Evolutionary conservation across 2,329 filamentous ascomycete genomes (phyloP).

Genomic region (Penicillium sp.): DNA sequence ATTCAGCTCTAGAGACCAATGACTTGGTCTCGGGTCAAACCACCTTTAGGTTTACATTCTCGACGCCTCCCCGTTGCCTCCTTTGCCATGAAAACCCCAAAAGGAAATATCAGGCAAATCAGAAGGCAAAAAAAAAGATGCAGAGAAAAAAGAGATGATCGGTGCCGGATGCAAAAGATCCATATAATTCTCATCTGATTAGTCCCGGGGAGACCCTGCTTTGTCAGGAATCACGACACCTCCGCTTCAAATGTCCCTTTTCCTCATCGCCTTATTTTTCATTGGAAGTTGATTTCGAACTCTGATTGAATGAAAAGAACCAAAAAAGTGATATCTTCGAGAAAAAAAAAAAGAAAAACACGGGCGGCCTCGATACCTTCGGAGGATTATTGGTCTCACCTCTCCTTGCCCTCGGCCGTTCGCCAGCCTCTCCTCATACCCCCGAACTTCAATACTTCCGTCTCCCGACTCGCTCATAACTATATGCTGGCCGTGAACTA

Average conservation of each 20-base stretch:
- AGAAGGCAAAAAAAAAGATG: neutral
- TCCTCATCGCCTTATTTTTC: conserved; percentile 10
- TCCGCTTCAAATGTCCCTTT: conserved; percentile 24
- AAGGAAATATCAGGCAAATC: neutral
- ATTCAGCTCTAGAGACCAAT: neutral
- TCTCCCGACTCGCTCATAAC: neutral
- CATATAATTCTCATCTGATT: conserved; percentile 14
- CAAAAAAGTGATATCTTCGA: neutral
- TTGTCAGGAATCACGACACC: conserved; percentile 29
- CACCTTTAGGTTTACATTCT: neutral
- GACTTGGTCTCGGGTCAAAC: neutral
- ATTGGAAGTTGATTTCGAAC: conserved; percentile 1
- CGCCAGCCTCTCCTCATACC: conserved; percentile 6
- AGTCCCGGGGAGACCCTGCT: conserved; percentile 23
- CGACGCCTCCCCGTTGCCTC: conserved; percentile 11
- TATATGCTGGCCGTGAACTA: conserved; percentile 3
- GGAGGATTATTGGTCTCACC: conserved; percentile 8
- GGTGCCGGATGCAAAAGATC: conserved; percentile 8
- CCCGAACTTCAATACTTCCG: conserved; percentile 1
- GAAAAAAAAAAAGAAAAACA: neutral
- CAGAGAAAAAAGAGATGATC: conserved; percentile 3
- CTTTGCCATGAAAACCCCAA: conserved; percentile 4
- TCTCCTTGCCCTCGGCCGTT: conserved; percentile 13
- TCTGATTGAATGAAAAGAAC: neutral
- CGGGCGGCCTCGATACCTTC: neutral